Evolutionary conservation across 2,329 filamentous ascomycete genomes (phyloP).

Genomic region (Aspergillus novoparasiticus): DNA sequence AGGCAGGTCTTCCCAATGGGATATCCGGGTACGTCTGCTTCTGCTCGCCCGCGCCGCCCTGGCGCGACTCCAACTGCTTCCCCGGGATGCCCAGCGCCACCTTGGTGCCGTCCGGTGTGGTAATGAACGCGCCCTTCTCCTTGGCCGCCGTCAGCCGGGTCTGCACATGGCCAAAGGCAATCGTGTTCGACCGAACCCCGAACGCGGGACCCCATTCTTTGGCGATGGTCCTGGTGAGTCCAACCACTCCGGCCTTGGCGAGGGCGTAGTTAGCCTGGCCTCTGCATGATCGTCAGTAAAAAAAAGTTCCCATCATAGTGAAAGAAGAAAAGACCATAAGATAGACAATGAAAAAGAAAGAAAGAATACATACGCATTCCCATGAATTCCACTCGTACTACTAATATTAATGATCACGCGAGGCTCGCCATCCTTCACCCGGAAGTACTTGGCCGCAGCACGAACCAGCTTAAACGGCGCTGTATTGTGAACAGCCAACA

Average conservation of each 20-base stretch:
- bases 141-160: conserved; percentile 82
- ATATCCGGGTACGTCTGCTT: conserved; percentile 65
- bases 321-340: conserved; percentile 1
- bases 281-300: conserved; percentile 20
- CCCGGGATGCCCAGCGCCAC: conserved; percentile 73
- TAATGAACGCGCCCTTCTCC: conserved; percentile 79
- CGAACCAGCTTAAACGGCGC: conserved; percentile 83
- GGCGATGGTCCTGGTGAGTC: conserved; percentile 84
- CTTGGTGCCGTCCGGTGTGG: conserved; percentile 73
- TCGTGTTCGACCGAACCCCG: conserved; percentile 78
- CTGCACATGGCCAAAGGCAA: conserved; percentile 80
- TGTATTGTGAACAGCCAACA: conserved; percentile 79
- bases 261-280: conserved; percentile 89
- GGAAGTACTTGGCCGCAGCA: conserved; percentile 81
- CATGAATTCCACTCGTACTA: conserved; percentile 78
- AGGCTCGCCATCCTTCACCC: conserved; percentile 78
- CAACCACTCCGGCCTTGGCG: conserved; percentile 80
- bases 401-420: conserved; percentile 82
- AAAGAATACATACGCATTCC: conserved; percentile 62
- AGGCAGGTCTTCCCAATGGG: conserved; percentile 74
- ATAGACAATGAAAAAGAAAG: not conserved
- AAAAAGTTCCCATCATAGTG: not conserved
- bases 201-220: conserved; percentile 89
- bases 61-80: conserved; percentile 50
- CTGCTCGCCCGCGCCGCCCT: conserved; percentile 33